These are phyloP conservation scores for Ceratobasidium sp. DNA, from an alignment of 1,284 basidiomycete species.

Conservation along the genomic window DNA sequence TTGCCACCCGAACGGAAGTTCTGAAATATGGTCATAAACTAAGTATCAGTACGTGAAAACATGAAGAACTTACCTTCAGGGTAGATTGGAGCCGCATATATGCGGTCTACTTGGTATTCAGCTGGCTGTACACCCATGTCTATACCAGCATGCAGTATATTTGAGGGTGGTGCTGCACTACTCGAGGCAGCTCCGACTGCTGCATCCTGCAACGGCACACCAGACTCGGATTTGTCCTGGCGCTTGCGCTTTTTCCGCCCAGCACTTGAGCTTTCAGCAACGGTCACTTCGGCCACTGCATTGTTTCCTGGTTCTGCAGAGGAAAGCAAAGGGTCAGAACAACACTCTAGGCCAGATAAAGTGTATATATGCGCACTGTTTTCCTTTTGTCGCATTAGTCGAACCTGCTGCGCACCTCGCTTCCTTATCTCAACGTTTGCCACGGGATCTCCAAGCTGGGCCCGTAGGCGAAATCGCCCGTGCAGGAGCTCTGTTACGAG, in stretches of 20 bases:
- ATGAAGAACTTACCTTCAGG: background rate
- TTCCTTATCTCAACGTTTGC: background rate
- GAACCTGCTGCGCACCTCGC: background rate
- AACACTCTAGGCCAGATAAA: no score
- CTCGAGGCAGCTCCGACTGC: no score
- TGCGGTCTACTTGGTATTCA: background rate
- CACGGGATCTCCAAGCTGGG: background rate
- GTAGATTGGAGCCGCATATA: background rate
- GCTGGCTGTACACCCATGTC: no score
- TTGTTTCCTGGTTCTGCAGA: no score
- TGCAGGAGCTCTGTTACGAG: background rate
- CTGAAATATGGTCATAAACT: background rate
- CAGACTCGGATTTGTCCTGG: background rate
- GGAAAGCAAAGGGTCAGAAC: no score
- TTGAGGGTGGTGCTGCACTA: no score
- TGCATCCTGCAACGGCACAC: no score
- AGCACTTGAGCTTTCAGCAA: background rate
- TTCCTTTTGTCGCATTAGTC: background rate
- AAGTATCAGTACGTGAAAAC: background rate
- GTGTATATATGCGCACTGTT: background rate
- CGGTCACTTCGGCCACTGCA: no score
- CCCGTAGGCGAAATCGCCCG: background rate
- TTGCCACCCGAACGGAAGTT: background rate
- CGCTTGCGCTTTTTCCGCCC: conserved; percentile 5
- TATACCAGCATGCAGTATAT: no score